Conservation (phyloP, 306 rosid species). For the Begonia fuchsioides region DNA sequence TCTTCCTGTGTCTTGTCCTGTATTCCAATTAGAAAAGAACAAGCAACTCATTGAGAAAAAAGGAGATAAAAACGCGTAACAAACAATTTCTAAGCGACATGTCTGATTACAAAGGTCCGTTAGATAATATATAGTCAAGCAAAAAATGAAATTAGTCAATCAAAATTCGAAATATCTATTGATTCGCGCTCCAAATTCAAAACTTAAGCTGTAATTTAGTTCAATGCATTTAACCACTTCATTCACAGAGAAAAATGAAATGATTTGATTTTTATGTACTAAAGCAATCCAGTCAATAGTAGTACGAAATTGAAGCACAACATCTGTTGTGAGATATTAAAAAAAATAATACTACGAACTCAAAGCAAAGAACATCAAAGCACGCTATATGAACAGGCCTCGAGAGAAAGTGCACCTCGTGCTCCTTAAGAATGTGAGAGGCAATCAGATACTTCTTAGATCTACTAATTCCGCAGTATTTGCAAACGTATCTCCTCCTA, state of each 20-base stretch:
- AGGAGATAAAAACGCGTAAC: background rate
- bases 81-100: background rate
- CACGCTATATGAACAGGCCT: background rate
- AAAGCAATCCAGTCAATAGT: background rate
- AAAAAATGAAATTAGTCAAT: no score
- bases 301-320: no score
- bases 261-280: background rate
- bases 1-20: conserved; percentile 8
- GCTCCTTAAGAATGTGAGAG: conserved; percentile 39
- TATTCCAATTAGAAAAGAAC: conserved; percentile 9
- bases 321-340: background rate
- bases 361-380: background rate
- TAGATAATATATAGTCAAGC: no score
- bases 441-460: conserved; percentile 48
- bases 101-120: background rate
- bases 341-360: background rate
- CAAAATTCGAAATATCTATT: no score
- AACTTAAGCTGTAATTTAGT: no score
- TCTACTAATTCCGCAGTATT: conserved; percentile 52
- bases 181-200: background rate
- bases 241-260: no score
- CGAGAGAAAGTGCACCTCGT: conserved; percentile 32
- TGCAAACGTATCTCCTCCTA: conserved; percentile 43
- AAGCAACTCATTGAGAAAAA: background rate
- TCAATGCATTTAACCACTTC: no score